These are phyloP conservation scores for Fonsecaea nubica DNA, from an alignment of 2,329 filamentous ascomycete genomes.

Conservation along the genomic window DNA sequence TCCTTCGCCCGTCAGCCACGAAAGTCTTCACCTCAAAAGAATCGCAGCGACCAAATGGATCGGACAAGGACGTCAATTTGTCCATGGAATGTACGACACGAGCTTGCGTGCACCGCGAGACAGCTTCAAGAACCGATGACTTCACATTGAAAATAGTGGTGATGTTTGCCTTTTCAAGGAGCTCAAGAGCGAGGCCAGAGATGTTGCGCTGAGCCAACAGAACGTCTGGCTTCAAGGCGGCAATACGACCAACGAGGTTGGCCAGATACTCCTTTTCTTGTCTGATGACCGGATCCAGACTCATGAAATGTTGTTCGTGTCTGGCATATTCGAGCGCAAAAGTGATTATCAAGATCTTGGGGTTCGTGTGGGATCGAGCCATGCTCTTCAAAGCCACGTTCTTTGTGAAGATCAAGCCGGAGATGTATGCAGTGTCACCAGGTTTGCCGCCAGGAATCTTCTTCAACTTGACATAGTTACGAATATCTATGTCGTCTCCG, in stretches of 20 bases:
- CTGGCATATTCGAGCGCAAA: conserved; percentile 96
- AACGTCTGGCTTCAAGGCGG: conserved; percentile 81
- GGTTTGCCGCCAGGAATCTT: conserved; percentile 91
- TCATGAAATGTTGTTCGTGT: conserved; percentile 96
- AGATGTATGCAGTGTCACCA: conserved; percentile 93
- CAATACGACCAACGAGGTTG: conserved; percentile 90
- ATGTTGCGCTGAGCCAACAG: conserved; percentile 93
- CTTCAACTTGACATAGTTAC: conserved; percentile 96
- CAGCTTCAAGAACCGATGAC: conserved; percentile 90
- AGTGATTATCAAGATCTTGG: conserved; percentile 88
- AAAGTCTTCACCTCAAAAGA: conserved; percentile 97
- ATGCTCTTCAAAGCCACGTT: conserved; percentile 96
- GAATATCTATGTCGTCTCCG: conserved; percentile 94
- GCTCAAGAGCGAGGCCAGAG: conserved; percentile 86
- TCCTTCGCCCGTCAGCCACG: conserved; percentile 81
- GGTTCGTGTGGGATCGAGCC: conserved; percentile 81
- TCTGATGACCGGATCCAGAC: conserved; percentile 91
- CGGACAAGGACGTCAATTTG: conserved; percentile 78
- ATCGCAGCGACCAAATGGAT: conserved; percentile 78
- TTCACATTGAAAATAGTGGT: conserved; percentile 97
- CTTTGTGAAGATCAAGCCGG: conserved; percentile 95
- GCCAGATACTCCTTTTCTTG: conserved; percentile 93
- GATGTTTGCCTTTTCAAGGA: conserved; percentile 85
- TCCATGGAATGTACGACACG: conserved; percentile 94
- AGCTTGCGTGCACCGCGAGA: conserved; percentile 88